Conservation (phyloP, 2,329 filamentous ascomycete species). For the Aquanectria penicillioides region DNA sequence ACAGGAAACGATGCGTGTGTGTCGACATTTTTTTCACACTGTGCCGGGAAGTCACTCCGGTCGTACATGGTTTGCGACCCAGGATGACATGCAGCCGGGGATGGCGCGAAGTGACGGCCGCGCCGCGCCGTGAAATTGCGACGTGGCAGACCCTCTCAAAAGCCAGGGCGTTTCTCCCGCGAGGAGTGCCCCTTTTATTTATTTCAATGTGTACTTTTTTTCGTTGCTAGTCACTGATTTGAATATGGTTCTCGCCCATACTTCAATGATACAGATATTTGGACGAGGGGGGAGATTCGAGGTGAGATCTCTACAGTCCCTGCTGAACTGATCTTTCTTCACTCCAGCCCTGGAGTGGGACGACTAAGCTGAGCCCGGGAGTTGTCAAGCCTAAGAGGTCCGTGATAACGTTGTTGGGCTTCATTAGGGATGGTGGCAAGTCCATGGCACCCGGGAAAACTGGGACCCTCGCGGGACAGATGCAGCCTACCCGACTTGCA, state of each 20-base stretch:
- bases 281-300: background rate
- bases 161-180: constrained; percentile 1
- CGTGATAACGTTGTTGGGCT: constrained; percentile 33
- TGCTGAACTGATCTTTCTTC: constrained; percentile 2
- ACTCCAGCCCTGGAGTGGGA: constrained; percentile 1
- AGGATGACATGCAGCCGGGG: constrained; percentile 44
- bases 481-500: constrained; percentile 46
- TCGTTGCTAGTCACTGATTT: background rate
- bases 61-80: constrained; percentile 29
- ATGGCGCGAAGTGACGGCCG: constrained; percentile 42
- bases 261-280: background rate
- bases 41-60: constrained; percentile 31
- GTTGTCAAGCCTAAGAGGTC: constrained; percentile 25
- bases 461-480: constrained; percentile 45
- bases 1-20: constrained; percentile 7
- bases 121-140: constrained; percentile 44
- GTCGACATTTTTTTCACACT: constrained; percentile 28
- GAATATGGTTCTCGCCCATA: too few relatives aligned
- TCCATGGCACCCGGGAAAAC: constrained; percentile 39
- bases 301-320: background rate
- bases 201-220: constrained; percentile 12
- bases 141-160: constrained; percentile 38
- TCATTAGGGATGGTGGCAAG: too few relatives aligned
- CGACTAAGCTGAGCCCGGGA: constrained; percentile 11
- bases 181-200: constrained; percentile 22